Base-by-base conservation (phyloP, 192 early-diverging fungal genomes). In the Diversispora eburnea region DNA sequence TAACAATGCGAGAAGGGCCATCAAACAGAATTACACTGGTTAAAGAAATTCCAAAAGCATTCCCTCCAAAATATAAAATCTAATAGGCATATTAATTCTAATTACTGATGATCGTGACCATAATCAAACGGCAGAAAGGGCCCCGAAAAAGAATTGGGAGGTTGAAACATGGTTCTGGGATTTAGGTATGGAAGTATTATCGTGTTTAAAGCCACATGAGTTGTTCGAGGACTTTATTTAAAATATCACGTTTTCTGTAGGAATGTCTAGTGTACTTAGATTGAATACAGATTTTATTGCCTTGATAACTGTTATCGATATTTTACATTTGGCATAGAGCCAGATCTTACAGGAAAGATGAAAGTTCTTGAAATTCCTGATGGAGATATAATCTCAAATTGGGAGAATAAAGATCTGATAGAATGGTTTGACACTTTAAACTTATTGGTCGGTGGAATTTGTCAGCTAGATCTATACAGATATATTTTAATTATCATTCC, bases 321-420 rank as follows among this genome's bases (percentile, higher is more conserved):
- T 3, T 63, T 63, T 39, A 5, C 61, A 63, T 63, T 39, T 63
- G 61, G 61, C 0, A 0, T 2, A 63, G 61, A 33, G 2, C 61
- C 61, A 39, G 61, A 63, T 33, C 33, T 17, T 33, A 63, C 61
- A 39, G 33, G 33, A 33, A 17, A 63, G 17, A 63, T 20, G 22
- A 63, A 63, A 63, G 61, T 63, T 39, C 61, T 63, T 3, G 33
- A 63, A 63, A 45, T 63, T 63, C 20, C 61, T 63, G 61, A 63
- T 3, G 61, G 61, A 0, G 3, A 63, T 39, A 33, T 63, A 39
- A 63, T 63, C 33, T 5, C 5, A 3, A 39, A 33, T 45, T 63
- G n/a, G 61, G 2, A 20, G 19, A 17, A 63, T 17, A 33, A 63
- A 45, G 17, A 63, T 43, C 5, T 63, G 61, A 20, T 63, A 39